Evolutionary conservation across 225 moss, liverwort and hornwort species (phyloP).

Genomic region (Antitrichia curtipendula): DNA sequence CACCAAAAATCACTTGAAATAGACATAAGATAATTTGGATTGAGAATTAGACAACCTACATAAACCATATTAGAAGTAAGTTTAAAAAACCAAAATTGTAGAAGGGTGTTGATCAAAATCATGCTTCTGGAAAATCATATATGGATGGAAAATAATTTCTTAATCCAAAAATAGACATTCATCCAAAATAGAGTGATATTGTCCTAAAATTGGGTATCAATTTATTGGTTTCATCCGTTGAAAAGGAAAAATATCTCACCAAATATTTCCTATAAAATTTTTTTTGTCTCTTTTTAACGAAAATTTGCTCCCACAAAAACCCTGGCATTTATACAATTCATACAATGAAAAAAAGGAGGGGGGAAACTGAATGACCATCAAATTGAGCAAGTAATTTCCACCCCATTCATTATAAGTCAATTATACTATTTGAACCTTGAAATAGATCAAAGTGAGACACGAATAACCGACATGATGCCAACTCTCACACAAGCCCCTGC

Average conservation of each 20-base stretch:
- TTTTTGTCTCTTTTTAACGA: too few relatives aligned
- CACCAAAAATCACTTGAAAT: background rate
- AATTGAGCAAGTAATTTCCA: too few relatives aligned
- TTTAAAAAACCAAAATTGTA: background rate
- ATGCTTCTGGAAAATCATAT: background rate
- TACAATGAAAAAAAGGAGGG: too few relatives aligned
- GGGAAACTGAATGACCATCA: background rate
- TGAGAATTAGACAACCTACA: rapidly evolving
- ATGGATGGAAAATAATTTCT: too few relatives aligned
- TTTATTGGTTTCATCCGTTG: too few relatives aligned
- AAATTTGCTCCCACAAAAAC: too few relatives aligned
- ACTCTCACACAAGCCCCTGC: background rate
- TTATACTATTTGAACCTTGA: background rate
- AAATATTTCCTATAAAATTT: too few relatives aligned
- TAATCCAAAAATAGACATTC: too few relatives aligned
- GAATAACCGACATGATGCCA: background rate
- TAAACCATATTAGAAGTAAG: background rate
- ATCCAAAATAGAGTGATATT: too few relatives aligned
- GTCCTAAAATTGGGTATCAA: too few relatives aligned
- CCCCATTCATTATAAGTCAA: background rate
- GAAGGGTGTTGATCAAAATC: background rate
- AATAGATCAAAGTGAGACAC: background rate
- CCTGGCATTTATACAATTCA: too few relatives aligned
- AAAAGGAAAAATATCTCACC: too few relatives aligned
- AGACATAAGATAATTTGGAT: background rate